phyloP scores from a whole-genome alignment of 768 basidiomycete genomes.

The Hypholoma fasciculare region DNA sequence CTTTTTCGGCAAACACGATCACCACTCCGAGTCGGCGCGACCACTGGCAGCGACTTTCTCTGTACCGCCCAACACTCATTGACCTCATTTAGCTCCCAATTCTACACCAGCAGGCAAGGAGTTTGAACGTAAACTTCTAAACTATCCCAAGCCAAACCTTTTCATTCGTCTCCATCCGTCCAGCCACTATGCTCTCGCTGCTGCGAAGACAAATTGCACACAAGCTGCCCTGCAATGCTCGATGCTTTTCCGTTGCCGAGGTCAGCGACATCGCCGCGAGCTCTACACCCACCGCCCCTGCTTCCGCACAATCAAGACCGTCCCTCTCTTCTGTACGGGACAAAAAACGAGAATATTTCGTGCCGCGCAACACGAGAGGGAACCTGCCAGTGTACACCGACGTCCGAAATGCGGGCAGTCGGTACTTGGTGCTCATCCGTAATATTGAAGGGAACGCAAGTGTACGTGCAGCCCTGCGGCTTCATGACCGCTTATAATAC shows the following conservation, averaged over 20 bases:
- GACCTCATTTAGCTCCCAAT: neutral
- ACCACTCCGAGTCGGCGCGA: neutral
- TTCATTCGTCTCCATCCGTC: neutral
- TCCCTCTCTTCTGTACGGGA: neutral
- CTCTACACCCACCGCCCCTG: conserved; percentile 12
- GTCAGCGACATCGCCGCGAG: conserved; percentile 11
- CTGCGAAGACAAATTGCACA: conserved; percentile 10
- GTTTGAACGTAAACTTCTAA: too few relatives aligned
- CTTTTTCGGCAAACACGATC: conserved; percentile 1
- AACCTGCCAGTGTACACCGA: conserved; percentile 78
- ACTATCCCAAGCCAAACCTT: neutral
- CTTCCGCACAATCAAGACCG: neutral
- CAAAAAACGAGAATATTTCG: conserved; percentile 46
- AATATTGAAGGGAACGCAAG: conserved; percentile 66
- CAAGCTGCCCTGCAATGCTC: conserved; percentile 2
- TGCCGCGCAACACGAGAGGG: conserved; percentile 67
- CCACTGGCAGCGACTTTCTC: neutral
- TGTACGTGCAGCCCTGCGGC: conserved; percentile 37
- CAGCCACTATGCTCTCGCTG: conserved; percentile 5
- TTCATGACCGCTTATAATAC: neutral
- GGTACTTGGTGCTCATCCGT: conserved; percentile 57
- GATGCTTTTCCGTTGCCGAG: conserved; percentile 4
- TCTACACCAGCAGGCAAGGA: neutral
- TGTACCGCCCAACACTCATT: neutral
- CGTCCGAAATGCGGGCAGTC: conserved; percentile 63